Conservation (phyloP, 2,329 filamentous ascomycete species). For the Colletotrichum tabaci region DNA sequence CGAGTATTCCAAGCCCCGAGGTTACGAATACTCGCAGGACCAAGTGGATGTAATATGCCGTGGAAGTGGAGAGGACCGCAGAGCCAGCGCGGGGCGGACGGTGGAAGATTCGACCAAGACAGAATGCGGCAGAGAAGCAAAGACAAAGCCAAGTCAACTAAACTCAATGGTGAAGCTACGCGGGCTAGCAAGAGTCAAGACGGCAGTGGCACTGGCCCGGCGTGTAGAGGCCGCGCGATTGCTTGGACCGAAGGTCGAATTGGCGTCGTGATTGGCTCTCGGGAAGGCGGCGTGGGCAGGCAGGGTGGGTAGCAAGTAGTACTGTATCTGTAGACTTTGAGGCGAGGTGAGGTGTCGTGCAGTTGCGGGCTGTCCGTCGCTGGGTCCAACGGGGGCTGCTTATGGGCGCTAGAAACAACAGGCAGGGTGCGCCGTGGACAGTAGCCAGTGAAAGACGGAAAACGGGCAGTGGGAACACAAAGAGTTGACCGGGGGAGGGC, state of each 20-base stretch:
- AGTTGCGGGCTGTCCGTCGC: slow-evolving; percentile 36
- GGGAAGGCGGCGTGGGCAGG: not conserved
- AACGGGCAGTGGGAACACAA: not conserved
- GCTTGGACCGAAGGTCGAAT: slow-evolving; percentile 22
- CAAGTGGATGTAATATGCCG: slow-evolving; percentile 21
- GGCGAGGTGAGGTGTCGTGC: slow-evolving; percentile 40
- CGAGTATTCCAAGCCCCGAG: slow-evolving; percentile 3
- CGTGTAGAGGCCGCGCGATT: slow-evolving; percentile 18
- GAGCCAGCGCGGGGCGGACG: slow-evolving; percentile 1
- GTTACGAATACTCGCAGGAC: slow-evolving; percentile 27
- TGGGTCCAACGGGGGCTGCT: slow-evolving; percentile 34
- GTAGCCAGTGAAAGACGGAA: slow-evolving; percentile 29
- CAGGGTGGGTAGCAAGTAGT: too few relatives aligned
- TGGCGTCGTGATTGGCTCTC: slow-evolving; percentile 31
- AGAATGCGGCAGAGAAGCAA: slow-evolving; percentile 8
- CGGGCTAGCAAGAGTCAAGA: slow-evolving; percentile 15
- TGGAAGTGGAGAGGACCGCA: slow-evolving; percentile 14
- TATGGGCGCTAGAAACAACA: slow-evolving; percentile 32
- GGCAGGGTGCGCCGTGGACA: not conserved
- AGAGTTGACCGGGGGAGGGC: slow-evolving; percentile 18
- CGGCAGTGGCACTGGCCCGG: slow-evolving; percentile 15
- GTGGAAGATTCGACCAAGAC: slow-evolving; percentile 12
- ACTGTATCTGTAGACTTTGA: too few relatives aligned
- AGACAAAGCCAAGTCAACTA: not conserved
- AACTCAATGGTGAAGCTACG: slow-evolving; percentile 16